Evolutionary conservation across 2,329 filamentous ascomycete species (phyloP), one percentile per base, ranked within the genome.

Genomic region (Claviceps maximensis): DNA sequence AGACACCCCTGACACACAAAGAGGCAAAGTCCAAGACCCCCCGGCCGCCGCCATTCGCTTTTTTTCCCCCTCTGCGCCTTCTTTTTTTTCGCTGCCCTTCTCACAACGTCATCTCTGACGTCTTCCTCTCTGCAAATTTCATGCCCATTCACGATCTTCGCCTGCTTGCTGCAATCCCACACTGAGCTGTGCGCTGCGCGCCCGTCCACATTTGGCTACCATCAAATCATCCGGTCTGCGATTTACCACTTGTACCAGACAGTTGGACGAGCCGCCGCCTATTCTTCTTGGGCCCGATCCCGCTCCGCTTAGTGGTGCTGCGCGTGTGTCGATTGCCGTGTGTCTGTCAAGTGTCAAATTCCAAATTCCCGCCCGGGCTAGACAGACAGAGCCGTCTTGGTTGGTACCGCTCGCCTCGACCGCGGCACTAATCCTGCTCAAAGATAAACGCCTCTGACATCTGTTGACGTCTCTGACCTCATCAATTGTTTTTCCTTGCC

Each of bases 81-180:
- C 64, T 64, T 63, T 67, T 63, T 67, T 67, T 67, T 60, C 62
- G 21, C 61, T 65, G 62, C 47, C 42, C 51, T 57, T 53, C 48
- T 58, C 65, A 65, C 68, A 72, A 72, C 70, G 70, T 72, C 70
- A 72, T 72, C 70, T 71, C 70, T 72, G 70, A 72, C 70, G 70
- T 72, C 69, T 72, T 71, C 63, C 61, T 58, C 62, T 63, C 59
- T 57, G 54, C 61, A 64, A 65, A 62, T 62, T 66, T 66, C 61
- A 55, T 63, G 63, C 61, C 61, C 67, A 41, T 66, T 65, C 63
- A 65, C 63, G 51, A 63, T 63, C 64, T 58, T 64, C 63, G 58
- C 57, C 60, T 56, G 56, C 52, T 60, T 62, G 57, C 61, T 61
- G 61, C 64, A 65, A 62, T 63, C 55, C 53, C 58, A 53, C 56